Evolutionary conservation across 148 eudicot species (phyloP).

Genomic region (Rhododendron ferrugineum): DNA sequence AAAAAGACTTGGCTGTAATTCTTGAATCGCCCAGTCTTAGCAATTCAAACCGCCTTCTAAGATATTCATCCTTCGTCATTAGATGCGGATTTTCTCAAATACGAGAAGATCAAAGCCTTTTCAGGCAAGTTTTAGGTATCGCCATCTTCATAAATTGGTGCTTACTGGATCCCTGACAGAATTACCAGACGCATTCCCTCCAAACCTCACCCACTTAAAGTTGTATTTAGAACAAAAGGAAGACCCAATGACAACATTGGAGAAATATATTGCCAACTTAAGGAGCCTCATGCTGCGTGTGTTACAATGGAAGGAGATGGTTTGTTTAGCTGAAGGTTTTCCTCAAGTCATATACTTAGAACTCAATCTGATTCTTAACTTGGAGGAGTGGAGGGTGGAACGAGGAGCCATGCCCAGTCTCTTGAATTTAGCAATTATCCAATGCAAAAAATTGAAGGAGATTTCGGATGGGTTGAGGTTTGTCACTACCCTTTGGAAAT

Average conservation of each 20-base stretch:
- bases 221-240: background rate
- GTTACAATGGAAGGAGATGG: conserved; percentile 11
- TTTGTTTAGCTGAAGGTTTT: conserved; percentile 9
- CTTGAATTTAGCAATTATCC: background rate
- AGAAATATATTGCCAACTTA: conserved; percentile 13
- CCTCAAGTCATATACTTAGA: conserved; percentile 4
- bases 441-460: background rate
- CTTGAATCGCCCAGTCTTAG: background rate
- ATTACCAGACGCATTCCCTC: background rate
- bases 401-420: conserved; percentile 21
- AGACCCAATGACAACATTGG: conserved; percentile 20
- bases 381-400: conserved; percentile 15
- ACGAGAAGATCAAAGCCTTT: background rate
- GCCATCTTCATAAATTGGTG: background rate
- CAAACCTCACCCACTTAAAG: background rate
- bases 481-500: background rate
- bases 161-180: background rate
- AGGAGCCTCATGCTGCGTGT: too few relatives aligned
- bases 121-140: background rate
- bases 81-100: background rate
- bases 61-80: background rate
- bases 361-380: background rate
- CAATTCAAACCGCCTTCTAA: background rate
- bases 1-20: background rate
- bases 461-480: conserved; percentile 16